Conservation (phyloP, 1,284 basidiomycete genomes). For the Kalmanozyma brasiliensis region DNA sequence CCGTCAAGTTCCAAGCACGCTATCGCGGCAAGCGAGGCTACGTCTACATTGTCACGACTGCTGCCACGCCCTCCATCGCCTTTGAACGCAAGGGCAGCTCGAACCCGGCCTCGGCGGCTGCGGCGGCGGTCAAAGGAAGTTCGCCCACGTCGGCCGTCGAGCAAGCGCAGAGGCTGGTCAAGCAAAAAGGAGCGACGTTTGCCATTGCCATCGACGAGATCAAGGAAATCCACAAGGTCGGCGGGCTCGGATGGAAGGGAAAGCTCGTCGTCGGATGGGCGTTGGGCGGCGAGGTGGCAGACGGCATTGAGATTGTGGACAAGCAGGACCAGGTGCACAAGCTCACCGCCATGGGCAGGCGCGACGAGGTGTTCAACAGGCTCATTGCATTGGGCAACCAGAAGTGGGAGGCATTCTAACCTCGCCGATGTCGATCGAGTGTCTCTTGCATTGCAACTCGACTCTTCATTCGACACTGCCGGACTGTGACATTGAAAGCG, state of each 20-base stretch:
- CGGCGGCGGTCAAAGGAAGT: conserved; percentile 24
- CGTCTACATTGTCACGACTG: conserved; percentile 63
- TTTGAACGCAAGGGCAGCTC: conserved; percentile 47
- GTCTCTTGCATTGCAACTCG: not conserved
- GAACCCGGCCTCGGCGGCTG: conserved; percentile 25
- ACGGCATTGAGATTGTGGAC: conserved; percentile 57
- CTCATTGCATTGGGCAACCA: conserved; percentile 53
- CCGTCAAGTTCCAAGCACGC: conserved; percentile 55
- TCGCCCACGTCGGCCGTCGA: conserved; percentile 22
- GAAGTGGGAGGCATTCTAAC: conserved; percentile 51
- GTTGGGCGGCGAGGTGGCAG: conserved; percentile 50
- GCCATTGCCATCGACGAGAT: conserved; percentile 64
- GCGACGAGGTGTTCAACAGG: conserved; percentile 68
- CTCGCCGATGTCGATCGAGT: not conserved
- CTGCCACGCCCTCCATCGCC: conserved; percentile 63
- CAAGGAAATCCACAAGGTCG: conserved; percentile 62
- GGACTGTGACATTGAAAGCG: not conserved
- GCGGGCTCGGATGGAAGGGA: conserved; percentile 67
- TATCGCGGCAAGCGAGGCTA: conserved; percentile 62
- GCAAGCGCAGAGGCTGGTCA: conserved; percentile 29
- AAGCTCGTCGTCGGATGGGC: conserved; percentile 64
- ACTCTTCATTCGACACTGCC: not conserved
- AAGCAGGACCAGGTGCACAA: conserved; percentile 51
- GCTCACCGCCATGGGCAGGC: conserved; percentile 65
- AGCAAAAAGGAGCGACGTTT: conserved; percentile 43